These are phyloP conservation scores for Ascoidea rubescens DNA, from an alignment of 805 yeast species.

Conservation along the genomic window DNA sequence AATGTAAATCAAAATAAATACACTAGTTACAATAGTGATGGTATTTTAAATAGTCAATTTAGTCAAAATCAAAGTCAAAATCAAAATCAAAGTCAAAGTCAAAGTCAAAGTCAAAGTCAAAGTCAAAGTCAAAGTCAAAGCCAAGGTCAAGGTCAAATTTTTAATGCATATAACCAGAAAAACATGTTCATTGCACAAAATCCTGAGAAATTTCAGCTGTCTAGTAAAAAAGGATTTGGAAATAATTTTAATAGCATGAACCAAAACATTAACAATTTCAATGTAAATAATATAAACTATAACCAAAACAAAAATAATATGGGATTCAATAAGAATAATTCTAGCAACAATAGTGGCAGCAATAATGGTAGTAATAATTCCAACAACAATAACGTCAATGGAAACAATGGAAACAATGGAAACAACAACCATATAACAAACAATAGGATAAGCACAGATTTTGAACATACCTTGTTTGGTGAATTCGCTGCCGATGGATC, in stretches of 20 bases:
- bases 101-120: no score
- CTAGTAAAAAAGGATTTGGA: neutral
- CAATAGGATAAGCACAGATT: neutral
- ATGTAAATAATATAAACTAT: no score
- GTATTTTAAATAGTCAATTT: no score
- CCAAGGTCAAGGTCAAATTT: neutral
- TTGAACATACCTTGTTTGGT: constrained; percentile 8
- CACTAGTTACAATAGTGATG: neutral
- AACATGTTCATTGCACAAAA: neutral
- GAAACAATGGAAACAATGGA: neutral
- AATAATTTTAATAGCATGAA: neutral
- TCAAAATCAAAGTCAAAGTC: no score
- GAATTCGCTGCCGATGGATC: constrained; percentile 80
- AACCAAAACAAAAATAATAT: neutral
- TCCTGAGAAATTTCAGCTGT: neutral
- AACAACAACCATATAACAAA: neutral
- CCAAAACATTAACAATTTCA: neutral
- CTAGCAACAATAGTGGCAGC: neutral
- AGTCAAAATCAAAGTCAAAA: no score
- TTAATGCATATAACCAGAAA: neutral
- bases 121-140: no score
- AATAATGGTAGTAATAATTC: neutral
- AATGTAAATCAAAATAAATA: no score
- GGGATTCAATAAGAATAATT: neutral
- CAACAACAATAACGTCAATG: neutral